A percentile compares a stretch with the other conserved stretches of the same genome.
Conservation (phyloP, 164 flowering plant genomes). For the Annona squamosa region DNA sequence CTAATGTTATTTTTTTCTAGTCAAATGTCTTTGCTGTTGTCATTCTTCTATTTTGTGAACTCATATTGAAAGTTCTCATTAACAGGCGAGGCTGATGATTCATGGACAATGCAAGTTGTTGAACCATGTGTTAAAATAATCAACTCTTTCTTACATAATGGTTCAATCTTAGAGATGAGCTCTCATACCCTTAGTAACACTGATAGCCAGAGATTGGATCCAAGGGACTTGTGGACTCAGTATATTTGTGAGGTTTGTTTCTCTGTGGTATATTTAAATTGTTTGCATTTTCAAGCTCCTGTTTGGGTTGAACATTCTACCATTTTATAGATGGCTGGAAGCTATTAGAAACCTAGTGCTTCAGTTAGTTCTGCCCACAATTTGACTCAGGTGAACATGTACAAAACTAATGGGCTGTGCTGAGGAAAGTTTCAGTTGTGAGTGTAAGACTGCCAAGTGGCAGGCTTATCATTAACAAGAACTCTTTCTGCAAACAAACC, state of each 20-base stretch:
- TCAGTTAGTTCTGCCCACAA: no score
- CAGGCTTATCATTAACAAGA: no score
- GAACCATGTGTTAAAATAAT: conserved; percentile 47
- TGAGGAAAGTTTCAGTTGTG: no score
- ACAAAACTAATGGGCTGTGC: no score
- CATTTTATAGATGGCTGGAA: no score
- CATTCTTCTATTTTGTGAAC: neutral
- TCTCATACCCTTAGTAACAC: conserved; percentile 2
- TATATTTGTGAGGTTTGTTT: conserved; percentile 62
- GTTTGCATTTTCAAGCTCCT: no score
- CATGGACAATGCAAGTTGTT: conserved; percentile 59
- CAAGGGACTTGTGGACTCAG: conserved; percentile 84
- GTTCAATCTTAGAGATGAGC: conserved; percentile 10
- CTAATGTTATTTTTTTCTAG: neutral
- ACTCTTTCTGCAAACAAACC: no score
- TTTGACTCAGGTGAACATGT: no score
- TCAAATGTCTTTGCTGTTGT: neutral
- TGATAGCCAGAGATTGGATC: conserved; percentile 14
- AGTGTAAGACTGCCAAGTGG: no score
- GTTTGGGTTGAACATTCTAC: no score
- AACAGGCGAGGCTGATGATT: conserved; percentile 42
- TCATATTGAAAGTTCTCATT: neutral
- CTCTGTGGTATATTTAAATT: neutral
- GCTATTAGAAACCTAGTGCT: no score
- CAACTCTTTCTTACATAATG: conserved; percentile 39